phyloP scores from a whole-genome alignment of 768 basidiomycete genomes.

The Boletus vermiculosoides region DNA sequence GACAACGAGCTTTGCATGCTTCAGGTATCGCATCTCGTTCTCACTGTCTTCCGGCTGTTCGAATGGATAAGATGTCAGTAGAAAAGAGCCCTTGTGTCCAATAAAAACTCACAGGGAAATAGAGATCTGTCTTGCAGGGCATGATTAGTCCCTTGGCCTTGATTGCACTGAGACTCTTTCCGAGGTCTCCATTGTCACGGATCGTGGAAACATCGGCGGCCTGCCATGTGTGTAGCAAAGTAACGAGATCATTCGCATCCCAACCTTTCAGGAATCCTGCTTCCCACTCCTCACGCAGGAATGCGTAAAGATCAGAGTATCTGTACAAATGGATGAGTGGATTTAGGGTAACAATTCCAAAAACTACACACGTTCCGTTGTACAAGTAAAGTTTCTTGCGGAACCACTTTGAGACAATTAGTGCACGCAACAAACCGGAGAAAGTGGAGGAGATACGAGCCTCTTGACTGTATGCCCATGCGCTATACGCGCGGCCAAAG shows the following conservation, averaged over 20 bases:
- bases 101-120: slow-evolving; percentile 45
- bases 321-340: slow-evolving; percentile 22
- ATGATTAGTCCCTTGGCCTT: slow-evolving; percentile 55
- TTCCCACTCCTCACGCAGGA: slow-evolving; percentile 55
- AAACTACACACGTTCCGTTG: slow-evolving; percentile 37
- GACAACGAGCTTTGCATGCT: slow-evolving; percentile 44
- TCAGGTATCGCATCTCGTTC: slow-evolving; percentile 42
- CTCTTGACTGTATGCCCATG: slow-evolving; percentile 59
- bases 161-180: slow-evolving; percentile 39
- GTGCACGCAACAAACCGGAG: neutral
- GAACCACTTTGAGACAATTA: slow-evolving; percentile 45
- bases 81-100: neutral
- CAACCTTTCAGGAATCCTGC: slow-evolving; percentile 40
- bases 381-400: slow-evolving; percentile 45
- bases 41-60: slow-evolving; percentile 53
- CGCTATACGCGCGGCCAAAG: slow-evolving; percentile 54
- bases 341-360: neutral
- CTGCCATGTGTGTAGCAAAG: slow-evolving; percentile 50
- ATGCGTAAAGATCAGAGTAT: slow-evolving; percentile 46
- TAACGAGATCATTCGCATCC: slow-evolving; percentile 57
- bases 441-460: slow-evolving; percentile 28
- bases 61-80: neutral
- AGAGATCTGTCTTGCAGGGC: slow-evolving; percentile 59
- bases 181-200: slow-evolving; percentile 43
- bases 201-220: slow-evolving; percentile 47